Evolutionary conservation across 106 monocot species (phyloP), one percentile per base, ranked within the genome.

Genomic region (Chionographis japonica): DNA sequence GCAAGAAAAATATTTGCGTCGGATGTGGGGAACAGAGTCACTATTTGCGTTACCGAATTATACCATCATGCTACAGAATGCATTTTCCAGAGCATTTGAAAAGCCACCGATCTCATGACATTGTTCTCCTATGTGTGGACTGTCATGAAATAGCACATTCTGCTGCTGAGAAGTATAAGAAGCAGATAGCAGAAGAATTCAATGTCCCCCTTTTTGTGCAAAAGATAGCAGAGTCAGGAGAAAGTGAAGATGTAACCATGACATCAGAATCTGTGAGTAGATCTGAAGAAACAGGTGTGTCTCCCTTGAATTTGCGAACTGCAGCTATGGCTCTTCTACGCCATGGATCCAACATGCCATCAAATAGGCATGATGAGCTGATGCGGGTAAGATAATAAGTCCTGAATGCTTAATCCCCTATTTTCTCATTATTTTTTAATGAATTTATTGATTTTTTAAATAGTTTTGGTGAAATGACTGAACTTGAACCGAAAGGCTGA

Each of bases 51-150:
- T 97, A 97, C 40, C 65, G 95, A 37, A 89, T 97, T 46, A 97
- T 97, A 78, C 95, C 95, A 27, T 97, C 95, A 16, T 97, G 95
- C 82, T 97, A 97, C 68, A 84, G 95, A 80, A 83, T 92, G 77
- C 92, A 97, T 59, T 97, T 97, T 63, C 89, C 95, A n/a, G 95
- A 97, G 85, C 95, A 92, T 78, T 74, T 97, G 74, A 97, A 97
- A 81, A 97, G 95, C 17, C 95, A 97, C 58, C 76, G 92, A 18
- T 97, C 95, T 38, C 95, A 97, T 87, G 95, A 97, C 78, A 92
- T 92, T 69, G 92, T 97, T 36, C 86, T 97, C 3, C 78, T 97
- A 13, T 97, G 95, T 70, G 95, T 97, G 54, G 95, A 97, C 68
- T 97, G 95, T 43, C 95, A 97, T 81, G 95, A 97, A 86, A 74